Conservation (phyloP, 768 basidiomycete species). For the Pleurotus citrinopileatus region DNA sequence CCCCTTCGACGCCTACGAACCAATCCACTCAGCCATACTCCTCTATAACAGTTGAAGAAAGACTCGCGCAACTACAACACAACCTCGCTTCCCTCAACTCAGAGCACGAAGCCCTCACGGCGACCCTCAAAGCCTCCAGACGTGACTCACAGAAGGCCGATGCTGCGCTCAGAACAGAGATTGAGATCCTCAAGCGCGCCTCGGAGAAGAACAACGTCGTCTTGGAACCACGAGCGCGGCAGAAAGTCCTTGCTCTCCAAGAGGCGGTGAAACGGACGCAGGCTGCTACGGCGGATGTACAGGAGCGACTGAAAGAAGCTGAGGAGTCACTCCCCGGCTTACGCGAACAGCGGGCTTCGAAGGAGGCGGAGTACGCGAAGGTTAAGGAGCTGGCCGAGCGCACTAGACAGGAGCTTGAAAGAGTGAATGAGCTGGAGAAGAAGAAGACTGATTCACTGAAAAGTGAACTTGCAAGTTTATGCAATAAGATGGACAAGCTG, state of each 20-base stretch:
- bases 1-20: slow-evolving; percentile 27
- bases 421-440: slow-evolving; percentile 46
- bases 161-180: slow-evolving; percentile 77
- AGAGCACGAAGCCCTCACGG: slow-evolving; percentile 67
- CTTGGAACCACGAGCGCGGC: slow-evolving; percentile 76
- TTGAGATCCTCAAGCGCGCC: slow-evolving; percentile 76
- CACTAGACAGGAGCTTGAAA: slow-evolving; percentile 36
- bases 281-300: slow-evolving; percentile 46
- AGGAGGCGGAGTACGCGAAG: slow-evolving; percentile 38
- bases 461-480: slow-evolving; percentile 53
- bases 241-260: slow-evolving; percentile 85
- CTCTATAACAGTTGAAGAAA: slow-evolving; percentile 62
- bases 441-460: slow-evolving; percentile 55
- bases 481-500: slow-evolving; percentile 67
- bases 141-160: slow-evolving; percentile 84
- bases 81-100: slow-evolving; percentile 57
- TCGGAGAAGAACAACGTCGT: slow-evolving; percentile 77
- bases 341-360: slow-evolving; percentile 19
- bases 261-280: slow-evolving; percentile 83
- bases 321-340: slow-evolving; percentile 38
- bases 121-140: slow-evolving; percentile 72
- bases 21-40: slow-evolving; percentile 27
- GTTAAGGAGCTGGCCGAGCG: slow-evolving; percentile 50
- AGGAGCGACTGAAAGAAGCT: slow-evolving; percentile 43
- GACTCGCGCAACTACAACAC: slow-evolving; percentile 61